Conservation (phyloP, 805 yeast species). For the Metschnikowia colocasiae region DNA sequence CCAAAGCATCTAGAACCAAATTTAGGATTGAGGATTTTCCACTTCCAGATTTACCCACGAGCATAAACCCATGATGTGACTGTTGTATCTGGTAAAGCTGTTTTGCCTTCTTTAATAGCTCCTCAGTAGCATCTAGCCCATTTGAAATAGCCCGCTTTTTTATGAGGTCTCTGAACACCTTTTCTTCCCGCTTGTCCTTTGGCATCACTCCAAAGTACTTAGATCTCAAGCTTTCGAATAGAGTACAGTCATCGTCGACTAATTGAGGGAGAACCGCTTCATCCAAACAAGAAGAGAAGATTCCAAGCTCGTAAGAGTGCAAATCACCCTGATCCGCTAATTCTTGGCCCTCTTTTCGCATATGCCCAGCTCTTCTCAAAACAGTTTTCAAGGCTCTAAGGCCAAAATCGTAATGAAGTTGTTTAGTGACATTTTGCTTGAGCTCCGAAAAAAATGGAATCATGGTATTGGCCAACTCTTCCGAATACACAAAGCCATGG, state of each 20-base stretch:
- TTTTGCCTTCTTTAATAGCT: slow-evolving; percentile 51
- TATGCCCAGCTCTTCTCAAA: slow-evolving; percentile 53
- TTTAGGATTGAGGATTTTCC: slow-evolving; percentile 66
- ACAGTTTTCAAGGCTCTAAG: slow-evolving; percentile 73
- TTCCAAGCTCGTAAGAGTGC: slow-evolving; percentile 7
- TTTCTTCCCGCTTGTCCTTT: slow-evolving; percentile 19
- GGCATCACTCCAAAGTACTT: slow-evolving; percentile 19
- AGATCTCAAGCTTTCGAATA: slow-evolving; percentile 22
- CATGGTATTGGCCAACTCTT: slow-evolving; percentile 41
- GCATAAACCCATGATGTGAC: slow-evolving; percentile 73
- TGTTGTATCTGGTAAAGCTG: slow-evolving; percentile 62
- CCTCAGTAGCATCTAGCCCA: slow-evolving; percentile 32
- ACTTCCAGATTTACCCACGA: slow-evolving; percentile 71
- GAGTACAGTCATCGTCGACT: slow-evolving; percentile 45
- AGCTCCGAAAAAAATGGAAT: slow-evolving; percentile 55
- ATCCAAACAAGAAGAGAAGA: slow-evolving; percentile 41
- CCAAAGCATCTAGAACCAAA: slow-evolving; percentile 45
- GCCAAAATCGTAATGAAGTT: slow-evolving; percentile 87
- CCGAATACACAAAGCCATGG: slow-evolving; percentile 60
- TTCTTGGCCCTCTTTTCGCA: slow-evolving; percentile 25
- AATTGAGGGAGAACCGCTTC: slow-evolving; percentile 70
- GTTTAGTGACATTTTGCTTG: slow-evolving; percentile 41
- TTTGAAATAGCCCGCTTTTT: slow-evolving; percentile 22
- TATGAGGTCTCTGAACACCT: slow-evolving; percentile 15
- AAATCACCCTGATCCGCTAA: neutral